A percentile compares a stretch with the other conserved stretches of the same genome.
These are phyloP conservation scores for Tricholoma furcatifolium DNA, from an alignment of 768 basidiomycete genomes.

Conservation along the genomic window DNA sequence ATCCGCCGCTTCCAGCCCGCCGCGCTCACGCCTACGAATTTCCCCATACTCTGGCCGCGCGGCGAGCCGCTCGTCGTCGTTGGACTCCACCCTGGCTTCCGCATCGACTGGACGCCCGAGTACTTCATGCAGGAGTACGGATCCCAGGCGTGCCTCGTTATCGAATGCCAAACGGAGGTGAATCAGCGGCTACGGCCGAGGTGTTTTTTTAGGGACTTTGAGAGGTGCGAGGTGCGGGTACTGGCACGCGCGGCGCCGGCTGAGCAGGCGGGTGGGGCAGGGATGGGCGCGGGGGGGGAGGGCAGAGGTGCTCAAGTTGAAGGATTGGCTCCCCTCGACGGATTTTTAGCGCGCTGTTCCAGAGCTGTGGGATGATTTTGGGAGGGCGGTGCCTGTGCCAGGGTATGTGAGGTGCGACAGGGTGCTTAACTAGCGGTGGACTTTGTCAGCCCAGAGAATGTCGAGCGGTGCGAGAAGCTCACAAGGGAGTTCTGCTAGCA, in stretches of 20 bases:
- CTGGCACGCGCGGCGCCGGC: conserved; percentile 73
- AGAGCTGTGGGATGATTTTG: conserved; percentile 84
- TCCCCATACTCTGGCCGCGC: conserved; percentile 67
- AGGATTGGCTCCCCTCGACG: conserved; percentile 92
- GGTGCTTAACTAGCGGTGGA: conserved; percentile 72
- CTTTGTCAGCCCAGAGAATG: conserved; percentile 55
- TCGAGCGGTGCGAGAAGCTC: conserved; percentile 79
- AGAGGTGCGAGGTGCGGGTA: conserved; percentile 54
- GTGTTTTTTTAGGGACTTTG: conserved; percentile 83
- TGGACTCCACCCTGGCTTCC: conserved; percentile 58
- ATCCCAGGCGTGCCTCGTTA: conserved; percentile 61
- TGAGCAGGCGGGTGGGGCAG: not conserved
- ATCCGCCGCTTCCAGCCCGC: conserved; percentile 46
- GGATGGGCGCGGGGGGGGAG: too few relatives aligned
- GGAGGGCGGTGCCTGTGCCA: conserved; percentile 78
- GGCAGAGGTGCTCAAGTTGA: not conserved
- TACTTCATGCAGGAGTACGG: conserved; percentile 75
- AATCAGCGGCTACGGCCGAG: conserved; percentile 64
- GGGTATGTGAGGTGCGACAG: conserved; percentile 92
- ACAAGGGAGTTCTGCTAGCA: conserved; percentile 89
- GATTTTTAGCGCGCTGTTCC: conserved; percentile 87
- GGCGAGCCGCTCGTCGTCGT: conserved; percentile 83
- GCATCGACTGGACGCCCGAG: conserved; percentile 77
- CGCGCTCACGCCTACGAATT: conserved; percentile 56
- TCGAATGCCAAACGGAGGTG: conserved; percentile 78